Percentiles rank a stretch among this genome's conserved stretches.
These are phyloP conservation scores for Penstemon eatonii DNA, from an alignment of 257 asterid species.

Conservation along the genomic window DNA sequence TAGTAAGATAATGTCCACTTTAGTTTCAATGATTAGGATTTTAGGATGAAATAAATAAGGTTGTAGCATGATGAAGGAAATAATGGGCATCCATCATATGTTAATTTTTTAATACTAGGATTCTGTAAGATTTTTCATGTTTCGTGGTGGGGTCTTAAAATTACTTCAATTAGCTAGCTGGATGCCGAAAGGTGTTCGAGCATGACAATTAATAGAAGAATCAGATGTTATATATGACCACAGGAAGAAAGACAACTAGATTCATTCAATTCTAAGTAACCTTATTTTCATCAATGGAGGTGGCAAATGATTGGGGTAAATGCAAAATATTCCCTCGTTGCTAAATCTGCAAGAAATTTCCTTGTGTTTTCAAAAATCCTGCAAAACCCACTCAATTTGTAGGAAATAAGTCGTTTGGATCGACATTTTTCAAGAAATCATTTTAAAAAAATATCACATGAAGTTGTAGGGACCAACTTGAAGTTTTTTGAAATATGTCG, in stretches of 20 bases:
- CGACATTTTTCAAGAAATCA: no score
- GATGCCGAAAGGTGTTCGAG: conserved; percentile 4
- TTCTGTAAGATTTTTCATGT: conserved; percentile 21
- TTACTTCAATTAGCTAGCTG: conserved; percentile 27
- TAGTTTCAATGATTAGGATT: conserved; percentile 5
- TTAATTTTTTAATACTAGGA: not conserved
- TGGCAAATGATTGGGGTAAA: no score
- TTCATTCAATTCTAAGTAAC: conserved; percentile 15
- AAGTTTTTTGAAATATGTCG: no score
- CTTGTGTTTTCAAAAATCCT: no score
- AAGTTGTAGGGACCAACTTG: no score
- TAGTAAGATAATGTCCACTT: not conserved
- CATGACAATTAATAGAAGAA: not conserved
- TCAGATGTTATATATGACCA: conserved; percentile 13
- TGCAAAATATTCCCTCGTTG: no score
- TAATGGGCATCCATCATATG: conserved; percentile 6
- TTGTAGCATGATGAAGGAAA: not conserved
- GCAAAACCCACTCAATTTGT: no score
- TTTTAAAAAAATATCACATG: no score
- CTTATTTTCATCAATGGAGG: not conserved
- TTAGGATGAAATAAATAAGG: not conserved
- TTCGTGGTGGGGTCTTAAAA: conserved; percentile 25
- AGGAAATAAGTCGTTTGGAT: no score
- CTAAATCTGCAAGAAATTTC: no score
- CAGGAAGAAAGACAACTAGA: conserved; percentile 3